Evolutionary conservation across 352 stramenopile genomes (phyloP).

Genomic region (Globisporangium canariense): DNA sequence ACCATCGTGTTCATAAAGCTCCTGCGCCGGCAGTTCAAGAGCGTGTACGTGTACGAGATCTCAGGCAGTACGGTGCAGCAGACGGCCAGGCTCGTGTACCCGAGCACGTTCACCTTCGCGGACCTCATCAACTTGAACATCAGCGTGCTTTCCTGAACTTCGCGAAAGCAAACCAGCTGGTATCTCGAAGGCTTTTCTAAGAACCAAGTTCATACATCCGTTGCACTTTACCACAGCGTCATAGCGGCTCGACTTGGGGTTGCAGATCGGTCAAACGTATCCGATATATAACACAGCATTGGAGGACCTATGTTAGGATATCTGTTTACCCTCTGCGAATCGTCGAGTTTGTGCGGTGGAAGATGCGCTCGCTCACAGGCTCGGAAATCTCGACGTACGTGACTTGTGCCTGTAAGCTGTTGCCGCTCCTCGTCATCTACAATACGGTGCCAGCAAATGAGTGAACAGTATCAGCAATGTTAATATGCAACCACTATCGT

Average conservation of each 20-base stretch:
- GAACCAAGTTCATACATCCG: not conserved
- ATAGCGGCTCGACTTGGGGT: too few species aligned
- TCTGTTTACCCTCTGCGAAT: constrained; percentile 18
- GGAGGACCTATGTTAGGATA: not conserved
- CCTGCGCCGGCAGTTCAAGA: constrained; percentile 10
- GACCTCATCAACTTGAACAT: constrained; percentile 9
- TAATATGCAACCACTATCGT: not conserved
- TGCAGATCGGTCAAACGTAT: too few species aligned
- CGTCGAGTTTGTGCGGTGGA: constrained; percentile 42
- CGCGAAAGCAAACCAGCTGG: not conserved
- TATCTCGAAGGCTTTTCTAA: not conserved
- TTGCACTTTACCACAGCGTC: too few species aligned
- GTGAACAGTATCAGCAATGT: not conserved
- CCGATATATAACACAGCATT: not conserved
- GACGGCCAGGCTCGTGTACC: constrained; percentile 11
- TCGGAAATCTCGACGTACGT: constrained; percentile 40
- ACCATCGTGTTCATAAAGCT: constrained; percentile 28
- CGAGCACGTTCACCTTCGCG: constrained; percentile 5
- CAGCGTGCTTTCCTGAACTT: constrained; percentile 19
- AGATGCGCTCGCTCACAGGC: constrained; percentile 29
- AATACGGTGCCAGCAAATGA: not conserved
- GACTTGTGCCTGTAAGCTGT: not conserved
- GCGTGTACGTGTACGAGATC: constrained; percentile 28
- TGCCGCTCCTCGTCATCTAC: constrained; percentile 4
- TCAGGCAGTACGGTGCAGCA: constrained; percentile 15